These are phyloP conservation scores for Talaromyces sp. DNA, from an alignment of 2,329 filamentous ascomycete genomes.

Conservation along the genomic window DNA sequence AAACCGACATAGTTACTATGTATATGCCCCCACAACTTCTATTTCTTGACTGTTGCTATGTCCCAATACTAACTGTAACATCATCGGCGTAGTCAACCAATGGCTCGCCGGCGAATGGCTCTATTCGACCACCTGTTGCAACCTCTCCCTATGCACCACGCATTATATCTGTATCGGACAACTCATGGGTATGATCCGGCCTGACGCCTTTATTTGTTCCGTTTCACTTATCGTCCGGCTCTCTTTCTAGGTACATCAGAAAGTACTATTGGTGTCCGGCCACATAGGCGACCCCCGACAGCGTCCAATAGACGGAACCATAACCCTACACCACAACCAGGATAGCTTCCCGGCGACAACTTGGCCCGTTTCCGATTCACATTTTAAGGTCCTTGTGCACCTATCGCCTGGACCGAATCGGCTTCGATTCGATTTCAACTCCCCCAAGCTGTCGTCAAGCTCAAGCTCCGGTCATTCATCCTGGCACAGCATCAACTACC, in stretches of 20 bases:
- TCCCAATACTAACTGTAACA: not conserved
- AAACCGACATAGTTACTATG: constrained; percentile 44
- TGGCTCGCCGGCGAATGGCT: constrained; percentile 32
- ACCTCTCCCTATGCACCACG: constrained; percentile 77
- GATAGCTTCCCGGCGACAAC: constrained; percentile 76
- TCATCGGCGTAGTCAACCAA: constrained; percentile 32
- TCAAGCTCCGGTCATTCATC: constrained; percentile 68
- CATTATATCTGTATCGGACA: constrained; percentile 74
- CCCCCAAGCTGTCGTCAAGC: constrained; percentile 68
- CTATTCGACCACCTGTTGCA: constrained; percentile 53
- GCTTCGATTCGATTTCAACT: constrained; percentile 81
- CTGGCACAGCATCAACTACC: constrained; percentile 79
- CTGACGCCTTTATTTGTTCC: not conserved
- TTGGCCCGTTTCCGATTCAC: constrained; percentile 85
- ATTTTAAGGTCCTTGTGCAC: constrained; percentile 89
- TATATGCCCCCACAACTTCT: constrained; percentile 25
- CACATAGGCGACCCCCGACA: constrained; percentile 70
- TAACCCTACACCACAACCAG: constrained; percentile 78
- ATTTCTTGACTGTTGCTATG: not conserved
- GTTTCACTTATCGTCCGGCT: not conserved
- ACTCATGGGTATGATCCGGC: constrained; percentile 68
- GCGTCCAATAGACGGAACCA: constrained; percentile 69
- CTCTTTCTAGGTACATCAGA: constrained; percentile 73
- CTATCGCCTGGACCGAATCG: constrained; percentile 88
- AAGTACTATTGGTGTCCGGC: constrained; percentile 77